Percentiles rank a stretch among this genome's conserved stretches.
Conservation (phyloP, 2,329 filamentous ascomycete species). For the Helminthosporium solani region DNA sequence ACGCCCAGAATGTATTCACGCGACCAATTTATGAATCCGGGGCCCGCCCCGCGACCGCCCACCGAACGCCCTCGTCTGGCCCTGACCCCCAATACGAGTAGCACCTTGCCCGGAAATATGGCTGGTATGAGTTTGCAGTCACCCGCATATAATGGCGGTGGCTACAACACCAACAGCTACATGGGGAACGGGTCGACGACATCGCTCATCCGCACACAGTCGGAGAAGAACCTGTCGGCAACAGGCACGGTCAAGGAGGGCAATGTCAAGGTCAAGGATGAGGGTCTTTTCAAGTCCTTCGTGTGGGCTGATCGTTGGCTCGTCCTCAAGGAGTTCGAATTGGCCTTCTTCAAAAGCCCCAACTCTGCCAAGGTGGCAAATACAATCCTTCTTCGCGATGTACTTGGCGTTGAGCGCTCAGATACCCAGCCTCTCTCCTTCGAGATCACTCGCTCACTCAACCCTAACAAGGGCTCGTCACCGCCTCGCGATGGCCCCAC, state of each 20-base stretch:
- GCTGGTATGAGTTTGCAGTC: slow-evolving; percentile 73
- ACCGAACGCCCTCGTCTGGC: slow-evolving; percentile 78
- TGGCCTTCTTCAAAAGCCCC: slow-evolving; percentile 93
- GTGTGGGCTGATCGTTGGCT: slow-evolving; percentile 89
- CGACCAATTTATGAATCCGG: slow-evolving; percentile 90
- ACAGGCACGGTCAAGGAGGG: slow-evolving; percentile 58
- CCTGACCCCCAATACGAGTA: slow-evolving; percentile 71
- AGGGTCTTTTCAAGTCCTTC: slow-evolving; percentile 78
- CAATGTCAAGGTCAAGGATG: slow-evolving; percentile 86
- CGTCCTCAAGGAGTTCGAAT: slow-evolving; percentile 84
- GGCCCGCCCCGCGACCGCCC: slow-evolving; percentile 88
- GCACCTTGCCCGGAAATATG: slow-evolving; percentile 70
- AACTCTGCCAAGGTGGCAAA: slow-evolving; percentile 79
- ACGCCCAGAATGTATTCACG: slow-evolving; percentile 58
- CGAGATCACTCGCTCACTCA: slow-evolving; percentile 78
- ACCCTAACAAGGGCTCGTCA: slow-evolving; percentile 57
- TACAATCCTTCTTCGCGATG: slow-evolving; percentile 80
- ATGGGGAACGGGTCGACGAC: slow-evolving; percentile 37
- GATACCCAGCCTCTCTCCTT: slow-evolving; percentile 91
- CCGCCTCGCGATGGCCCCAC: slow-evolving; percentile 78
- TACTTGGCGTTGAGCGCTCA: slow-evolving; percentile 85
- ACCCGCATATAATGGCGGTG: slow-evolving; percentile 44
- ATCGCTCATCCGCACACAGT: slow-evolving; percentile 45
- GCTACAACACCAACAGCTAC: slow-evolving; percentile 19
- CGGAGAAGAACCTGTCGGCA: slow-evolving; percentile 41